A percentile compares a stretch with the other conserved stretches of the same genome.
Evolutionary conservation across 148 eudicot species (phyloP).

Genomic region (Persicaria tinctoria): DNA sequence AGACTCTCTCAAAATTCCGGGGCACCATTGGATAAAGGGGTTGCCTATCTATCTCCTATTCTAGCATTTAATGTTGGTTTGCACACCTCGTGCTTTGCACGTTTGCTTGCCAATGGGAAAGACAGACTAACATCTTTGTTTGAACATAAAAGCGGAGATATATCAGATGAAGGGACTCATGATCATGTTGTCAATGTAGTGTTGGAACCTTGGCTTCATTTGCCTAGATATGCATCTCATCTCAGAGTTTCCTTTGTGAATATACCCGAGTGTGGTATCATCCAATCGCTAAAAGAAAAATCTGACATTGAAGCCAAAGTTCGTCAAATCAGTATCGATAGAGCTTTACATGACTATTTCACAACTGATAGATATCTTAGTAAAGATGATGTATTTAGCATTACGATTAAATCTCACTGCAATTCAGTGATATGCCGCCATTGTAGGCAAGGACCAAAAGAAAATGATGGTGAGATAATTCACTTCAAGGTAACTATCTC

Average conservation of each 20-base stretch:
- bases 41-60: conserved; percentile 74
- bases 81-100: conserved; percentile 69
- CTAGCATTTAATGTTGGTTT: conserved; percentile 74
- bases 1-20: conserved; percentile 23
- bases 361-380: conserved; percentile 72
- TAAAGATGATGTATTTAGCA: conserved; percentile 66
- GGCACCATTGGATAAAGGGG: conserved; percentile 30
- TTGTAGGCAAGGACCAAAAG: conserved; percentile 48
- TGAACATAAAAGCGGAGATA: conserved; percentile 30
- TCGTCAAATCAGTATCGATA: conserved; percentile 83
- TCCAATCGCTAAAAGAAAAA: conserved; percentile 64
- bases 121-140: conserved; percentile 57
- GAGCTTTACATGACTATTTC: conserved; percentile 71
- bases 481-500: conserved; percentile 66
- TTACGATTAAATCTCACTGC: conserved; percentile 80
- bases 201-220: conserved; percentile 56
- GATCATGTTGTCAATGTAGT: conserved; percentile 33
- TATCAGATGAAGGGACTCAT: conserved; percentile 23
- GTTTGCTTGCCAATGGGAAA: conserved; percentile 59
- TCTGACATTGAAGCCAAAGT: conserved; percentile 73
- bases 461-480: conserved; percentile 34
- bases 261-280: conserved; percentile 79
- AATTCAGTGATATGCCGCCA: conserved; percentile 60
- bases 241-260: conserved; percentile 79
- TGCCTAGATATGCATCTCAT: conserved; percentile 80